Conservation (phyloP, 139 green algal species). For the Asterochloris erici region DNA sequence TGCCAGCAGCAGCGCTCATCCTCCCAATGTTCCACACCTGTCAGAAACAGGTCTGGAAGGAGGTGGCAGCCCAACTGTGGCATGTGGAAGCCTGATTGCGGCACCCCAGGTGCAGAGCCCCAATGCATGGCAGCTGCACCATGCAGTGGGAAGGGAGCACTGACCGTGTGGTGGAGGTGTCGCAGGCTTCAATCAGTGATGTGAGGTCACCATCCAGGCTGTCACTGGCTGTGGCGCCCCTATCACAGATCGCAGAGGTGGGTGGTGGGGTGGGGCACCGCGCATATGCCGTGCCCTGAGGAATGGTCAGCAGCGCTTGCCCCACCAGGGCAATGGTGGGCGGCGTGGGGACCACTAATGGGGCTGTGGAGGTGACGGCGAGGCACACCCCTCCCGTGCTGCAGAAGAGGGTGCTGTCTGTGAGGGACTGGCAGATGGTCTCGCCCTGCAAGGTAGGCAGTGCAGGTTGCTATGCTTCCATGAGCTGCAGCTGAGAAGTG, state of each 20-base stretch:
- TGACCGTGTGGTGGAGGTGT: conserved; percentile 16
- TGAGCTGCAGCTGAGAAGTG: too few relatives aligned
- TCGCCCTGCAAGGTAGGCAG: neutral
- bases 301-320: conserved; percentile 13
- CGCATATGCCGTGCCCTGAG: conserved; percentile 26
- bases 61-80: too few relatives aligned
- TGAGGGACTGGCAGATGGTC: neutral
- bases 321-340: conserved; percentile 25
- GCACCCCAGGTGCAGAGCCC: too few relatives aligned
- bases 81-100: too few relatives aligned
- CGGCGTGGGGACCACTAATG: neutral
- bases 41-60: too few relatives aligned
- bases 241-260: conserved; percentile 29
- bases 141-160: neutral
- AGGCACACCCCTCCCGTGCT: neutral
- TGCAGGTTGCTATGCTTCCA: too few relatives aligned
- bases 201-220: conserved; percentile 33
- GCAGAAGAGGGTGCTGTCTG: conserved; percentile 3
- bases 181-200: conserved; percentile 30
- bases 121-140: neutral
- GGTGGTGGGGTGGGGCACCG: conserved; percentile 24
- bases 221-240: conserved; percentile 30
- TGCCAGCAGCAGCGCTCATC: too few relatives aligned
- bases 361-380: neutral
- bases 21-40: too few relatives aligned